phyloP scores from a whole-genome alignment of 176 grass and related monocot genomes.

The Cymbopogon citratus region DNA sequence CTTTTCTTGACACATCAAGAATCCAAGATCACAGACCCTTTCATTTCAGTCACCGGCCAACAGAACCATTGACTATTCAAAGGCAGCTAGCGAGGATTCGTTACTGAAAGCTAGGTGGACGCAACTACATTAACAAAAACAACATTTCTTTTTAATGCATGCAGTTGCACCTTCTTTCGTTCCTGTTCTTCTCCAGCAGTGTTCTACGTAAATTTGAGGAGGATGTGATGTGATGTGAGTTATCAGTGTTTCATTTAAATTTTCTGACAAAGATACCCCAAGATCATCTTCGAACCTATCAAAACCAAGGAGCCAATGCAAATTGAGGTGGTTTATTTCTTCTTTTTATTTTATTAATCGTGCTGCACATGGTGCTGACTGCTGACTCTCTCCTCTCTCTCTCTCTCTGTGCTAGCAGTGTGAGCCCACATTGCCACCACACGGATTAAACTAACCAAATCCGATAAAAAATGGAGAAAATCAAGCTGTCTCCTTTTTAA shows the following conservation, averaged over 20 bases:
- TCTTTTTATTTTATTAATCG: conserved; percentile 2
- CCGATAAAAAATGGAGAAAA: conserved; percentile 13
- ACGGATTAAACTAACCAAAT: conserved; percentile 8
- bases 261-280: conserved; percentile 25
- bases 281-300: background rate
- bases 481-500: conserved; percentile 33
- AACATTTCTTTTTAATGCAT: no score
- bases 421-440: background rate
- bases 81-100: no score
- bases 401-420: background rate
- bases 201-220: background rate
- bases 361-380: conserved; percentile 21
- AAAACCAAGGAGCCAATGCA: background rate
- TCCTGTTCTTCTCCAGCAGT: background rate
- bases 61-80: no score
- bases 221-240: background rate
- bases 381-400: no score
- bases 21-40: no score
- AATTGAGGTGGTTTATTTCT: background rate
- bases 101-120: no score
- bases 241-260: background rate
- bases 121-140: no score
- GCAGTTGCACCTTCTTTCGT: background rate
- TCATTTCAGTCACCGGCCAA: no score
- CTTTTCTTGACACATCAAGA: no score